phyloP scores from a whole-genome alignment of 73 alveolate genomes.

The Paramecium caudatum region DNA sequence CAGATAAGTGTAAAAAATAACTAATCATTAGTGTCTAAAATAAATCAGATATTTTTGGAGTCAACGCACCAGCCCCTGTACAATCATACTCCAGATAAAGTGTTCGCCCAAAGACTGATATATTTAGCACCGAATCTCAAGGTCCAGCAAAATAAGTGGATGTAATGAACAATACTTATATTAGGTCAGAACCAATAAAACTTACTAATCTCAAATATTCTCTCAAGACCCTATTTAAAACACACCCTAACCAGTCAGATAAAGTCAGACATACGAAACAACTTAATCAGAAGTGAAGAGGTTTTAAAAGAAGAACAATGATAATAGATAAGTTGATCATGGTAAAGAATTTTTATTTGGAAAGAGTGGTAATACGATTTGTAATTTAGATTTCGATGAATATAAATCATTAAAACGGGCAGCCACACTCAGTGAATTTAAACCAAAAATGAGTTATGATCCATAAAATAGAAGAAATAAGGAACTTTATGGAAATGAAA shows the following conservation, averaged over 20 bases:
- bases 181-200: conserved; percentile 47
- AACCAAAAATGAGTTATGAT: conserved; percentile 48
- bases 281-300: conserved; percentile 22
- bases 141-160: conserved; percentile 46
- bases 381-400: conserved; percentile 26
- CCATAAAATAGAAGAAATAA: conserved; percentile 58
- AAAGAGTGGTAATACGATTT: background rate
- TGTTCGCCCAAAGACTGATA: conserved; percentile 60
- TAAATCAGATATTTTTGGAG: conserved; percentile 39
- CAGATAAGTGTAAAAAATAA: conserved; percentile 6
- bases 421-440: conserved; percentile 24
- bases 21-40: background rate
- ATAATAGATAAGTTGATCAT: conserved; percentile 24
- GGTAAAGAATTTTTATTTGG: conserved; percentile 58
- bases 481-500: conserved; percentile 67
- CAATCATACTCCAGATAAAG: background rate
- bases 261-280: conserved; percentile 14
- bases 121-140: conserved; percentile 26
- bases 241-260: background rate
- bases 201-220: conserved; percentile 35
- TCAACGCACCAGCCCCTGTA: background rate
- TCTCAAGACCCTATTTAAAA: conserved; percentile 5
- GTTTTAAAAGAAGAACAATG: conserved; percentile 42
- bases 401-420: conserved; percentile 63
- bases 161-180: background rate